These are phyloP conservation scores for Sclerotinia borealis DNA, from an alignment of 2,329 filamentous ascomycete genomes.

Conservation along the genomic window DNA sequence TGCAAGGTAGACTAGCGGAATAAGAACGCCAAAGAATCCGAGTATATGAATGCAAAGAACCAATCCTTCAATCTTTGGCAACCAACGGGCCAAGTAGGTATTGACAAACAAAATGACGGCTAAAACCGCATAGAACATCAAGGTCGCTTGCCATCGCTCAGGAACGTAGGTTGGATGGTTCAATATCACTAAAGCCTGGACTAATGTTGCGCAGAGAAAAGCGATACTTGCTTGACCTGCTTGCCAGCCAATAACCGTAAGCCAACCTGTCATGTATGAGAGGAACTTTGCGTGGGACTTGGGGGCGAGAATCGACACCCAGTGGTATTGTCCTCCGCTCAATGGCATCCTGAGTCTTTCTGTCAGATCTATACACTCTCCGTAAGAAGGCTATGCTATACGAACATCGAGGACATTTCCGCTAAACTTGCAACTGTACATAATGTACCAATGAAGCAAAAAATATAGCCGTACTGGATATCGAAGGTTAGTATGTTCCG, in stretches of 20 bases:
- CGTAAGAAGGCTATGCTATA: conserved; percentile 4
- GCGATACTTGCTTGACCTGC: conserved; percentile 35
- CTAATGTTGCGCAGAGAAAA: conserved; percentile 39
- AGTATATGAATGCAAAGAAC: conserved; percentile 40
- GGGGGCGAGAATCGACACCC: conserved; percentile 48
- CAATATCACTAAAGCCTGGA: conserved; percentile 36
- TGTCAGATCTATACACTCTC: background rate
- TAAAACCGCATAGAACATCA: conserved; percentile 38
- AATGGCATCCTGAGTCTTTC: conserved; percentile 40
- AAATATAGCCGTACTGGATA: background rate
- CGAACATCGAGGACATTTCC: conserved; percentile 27
- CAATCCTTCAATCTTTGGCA: conserved; percentile 39
- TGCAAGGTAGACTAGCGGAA: conserved; percentile 32
- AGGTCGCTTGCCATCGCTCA: conserved; percentile 37
- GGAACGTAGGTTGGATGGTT: conserved; percentile 34
- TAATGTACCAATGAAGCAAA: conserved; percentile 21
- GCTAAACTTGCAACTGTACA: conserved; percentile 19
- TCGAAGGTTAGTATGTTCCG: background rate
- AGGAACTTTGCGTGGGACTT: conserved; percentile 43
- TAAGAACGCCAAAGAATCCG: conserved; percentile 40
- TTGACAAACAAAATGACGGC: conserved; percentile 39
- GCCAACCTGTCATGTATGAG: conserved; percentile 47
- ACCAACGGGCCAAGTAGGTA: conserved; percentile 34
- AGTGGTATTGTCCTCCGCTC: conserved; percentile 51
- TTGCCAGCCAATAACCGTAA: conserved; percentile 42